Base-by-base conservation (phyloP, 768 basidiomycete species). In the Tremella yokohamensis region DNA sequence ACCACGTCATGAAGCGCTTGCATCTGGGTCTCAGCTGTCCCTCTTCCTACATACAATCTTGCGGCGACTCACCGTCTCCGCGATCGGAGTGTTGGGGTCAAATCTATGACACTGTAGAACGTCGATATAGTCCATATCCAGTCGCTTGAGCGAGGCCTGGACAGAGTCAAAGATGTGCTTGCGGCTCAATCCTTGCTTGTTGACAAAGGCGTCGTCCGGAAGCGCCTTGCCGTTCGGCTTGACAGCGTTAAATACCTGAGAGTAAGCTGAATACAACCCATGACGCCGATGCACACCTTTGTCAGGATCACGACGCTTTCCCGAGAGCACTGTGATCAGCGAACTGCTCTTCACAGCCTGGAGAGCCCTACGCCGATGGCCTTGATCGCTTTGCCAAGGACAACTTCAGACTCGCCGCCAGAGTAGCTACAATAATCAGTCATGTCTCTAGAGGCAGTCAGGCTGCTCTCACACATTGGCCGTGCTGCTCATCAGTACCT, bases 241-340 rank as follows among this genome's bases (percentile, higher is more conserved):
- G 59, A 38, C 56, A 40, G 13, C 61, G 52, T 38, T 45, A 50
- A 18, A 12, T 50, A 25, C 12, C n/a, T 52, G 56, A 6, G 6
- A 45, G 42, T 22, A 4, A 45, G 6, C 42, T 11, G 18, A 15
- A n/a, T 11, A 45, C 8, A 4, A 4, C 15, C n/a, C 15, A 45
- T 4, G 7, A 6, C n/a, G n/a, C n/a, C n/a, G n/a, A n/a, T n/a
- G 45, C 44, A 65, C 3, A 83, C 83, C 78, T 90, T 89, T 54
- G 88, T 88, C 79, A 89, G 81, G 15, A 90, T 82, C 15, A 90
- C 87, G 45, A 89, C 83, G 62, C 85, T 83, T 13, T 86, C 85
- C 1, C 88, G 82, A n/a, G 87, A 86, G 12, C 82, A 66, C 69
- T 89, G 34, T 3, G n/a, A 22, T 29, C 51, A 38, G 34, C 1